These are phyloP conservation scores for Verticillium klebahnii DNA, from an alignment of 2,329 filamentous ascomycete species.

Conservation along the genomic window DNA sequence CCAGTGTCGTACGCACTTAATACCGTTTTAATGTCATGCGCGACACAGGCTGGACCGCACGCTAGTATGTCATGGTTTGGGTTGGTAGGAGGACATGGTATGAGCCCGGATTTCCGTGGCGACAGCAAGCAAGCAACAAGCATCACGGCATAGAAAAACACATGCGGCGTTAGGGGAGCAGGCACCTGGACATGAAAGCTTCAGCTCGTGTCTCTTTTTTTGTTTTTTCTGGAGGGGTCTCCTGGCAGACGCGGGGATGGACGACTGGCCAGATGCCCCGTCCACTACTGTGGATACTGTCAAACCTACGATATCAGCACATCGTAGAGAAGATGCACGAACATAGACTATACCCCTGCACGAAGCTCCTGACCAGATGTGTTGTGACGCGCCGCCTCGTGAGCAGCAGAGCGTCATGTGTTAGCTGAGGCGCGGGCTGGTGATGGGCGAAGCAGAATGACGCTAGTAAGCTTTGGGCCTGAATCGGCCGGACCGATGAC, in stretches of 20 bases:
- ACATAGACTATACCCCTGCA: not conserved
- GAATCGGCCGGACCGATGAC: not conserved
- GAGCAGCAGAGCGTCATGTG: not conserved
- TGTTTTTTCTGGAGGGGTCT: not conserved
- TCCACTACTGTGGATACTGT: not conserved
- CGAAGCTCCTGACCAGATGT: not conserved
- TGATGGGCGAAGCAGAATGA: not conserved
- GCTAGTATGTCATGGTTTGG: not conserved
- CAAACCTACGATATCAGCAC: not conserved
- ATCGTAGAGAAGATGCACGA: not conserved
- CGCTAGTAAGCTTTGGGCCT: not conserved
- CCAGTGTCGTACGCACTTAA: slow-evolving; percentile 8
- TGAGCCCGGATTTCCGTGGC: not conserved
- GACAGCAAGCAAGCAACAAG: not conserved
- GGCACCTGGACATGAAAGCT: not conserved
- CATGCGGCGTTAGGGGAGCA: not conserved
- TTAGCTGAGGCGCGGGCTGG: not conserved
- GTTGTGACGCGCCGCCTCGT: not conserved
- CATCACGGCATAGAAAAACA: not conserved
- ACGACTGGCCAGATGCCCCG: not conserved
- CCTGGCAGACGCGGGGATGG: not conserved
- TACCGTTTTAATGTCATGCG: not conserved
- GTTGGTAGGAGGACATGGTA: not conserved
- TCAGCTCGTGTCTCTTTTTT: not conserved
- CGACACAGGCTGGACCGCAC: not conserved